Evolutionary conservation across 768 basidiomycete species (phyloP).

Genomic region (Gymnopilus junonius): DNA sequence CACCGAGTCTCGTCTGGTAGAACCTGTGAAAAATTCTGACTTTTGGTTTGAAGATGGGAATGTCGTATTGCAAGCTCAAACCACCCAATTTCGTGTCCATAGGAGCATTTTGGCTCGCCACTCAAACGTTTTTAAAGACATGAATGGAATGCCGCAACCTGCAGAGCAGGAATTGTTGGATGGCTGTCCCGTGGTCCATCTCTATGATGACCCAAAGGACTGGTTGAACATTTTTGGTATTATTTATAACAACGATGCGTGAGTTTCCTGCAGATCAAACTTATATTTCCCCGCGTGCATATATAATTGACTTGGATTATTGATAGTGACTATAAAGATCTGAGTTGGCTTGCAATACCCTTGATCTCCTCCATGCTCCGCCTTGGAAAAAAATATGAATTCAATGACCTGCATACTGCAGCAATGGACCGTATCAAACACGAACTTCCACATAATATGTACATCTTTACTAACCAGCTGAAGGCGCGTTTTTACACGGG

Average conservation of each 20-base stretch:
- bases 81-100: slow-evolving; percentile 1
- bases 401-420: not conserved
- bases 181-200: not conserved
- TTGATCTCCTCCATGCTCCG: not conserved
- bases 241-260: not conserved
- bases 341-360: not conserved
- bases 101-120: not conserved
- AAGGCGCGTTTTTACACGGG: not conserved
- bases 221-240: not conserved
- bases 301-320: not conserved
- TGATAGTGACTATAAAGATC: not conserved
- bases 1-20: not conserved
- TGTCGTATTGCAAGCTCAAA: not conserved
- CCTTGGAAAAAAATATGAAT: slow-evolving; percentile 6
- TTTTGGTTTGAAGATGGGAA: slow-evolving; percentile 10
- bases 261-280: not conserved
- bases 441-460: not conserved
- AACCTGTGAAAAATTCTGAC: not conserved
- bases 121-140: not conserved
- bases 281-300: not conserved
- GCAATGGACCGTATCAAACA: not conserved
- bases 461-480: not conserved
- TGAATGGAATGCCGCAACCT: not conserved
- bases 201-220: not conserved
- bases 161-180: not conserved